These are phyloP conservation scores for Hysterium pulicare DNA, from an alignment of 2,329 filamentous ascomycete species.

Conservation along the genomic window DNA sequence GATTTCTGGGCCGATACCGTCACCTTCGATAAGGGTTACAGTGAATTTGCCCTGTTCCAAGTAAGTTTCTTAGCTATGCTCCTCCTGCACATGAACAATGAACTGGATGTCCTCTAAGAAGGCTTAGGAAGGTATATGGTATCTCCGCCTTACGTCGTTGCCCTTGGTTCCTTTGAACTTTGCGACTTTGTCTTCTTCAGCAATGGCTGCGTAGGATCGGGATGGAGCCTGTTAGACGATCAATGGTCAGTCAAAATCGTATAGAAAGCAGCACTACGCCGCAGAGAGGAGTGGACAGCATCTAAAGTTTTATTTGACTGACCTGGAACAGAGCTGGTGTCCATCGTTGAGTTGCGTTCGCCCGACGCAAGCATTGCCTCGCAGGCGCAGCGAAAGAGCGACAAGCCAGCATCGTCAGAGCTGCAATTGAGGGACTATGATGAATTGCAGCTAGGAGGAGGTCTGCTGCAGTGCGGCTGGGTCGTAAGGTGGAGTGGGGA, in stretches of 20 bases:
- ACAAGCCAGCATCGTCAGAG: conserved; percentile 73
- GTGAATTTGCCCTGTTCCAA: conserved; percentile 86
- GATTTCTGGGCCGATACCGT: conserved; percentile 98
- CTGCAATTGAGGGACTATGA: conserved; percentile 17
- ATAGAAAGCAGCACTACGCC: conserved; percentile 1
- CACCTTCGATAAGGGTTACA: conserved; percentile 96
- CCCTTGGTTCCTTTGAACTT: conserved; percentile 92
- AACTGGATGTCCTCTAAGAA: no score
- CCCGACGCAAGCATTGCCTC: conserved; percentile 74
- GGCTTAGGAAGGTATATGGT: no score
- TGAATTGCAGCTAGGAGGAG: conserved; percentile 32
- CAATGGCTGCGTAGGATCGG: conserved; percentile 55
- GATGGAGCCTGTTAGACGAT: conserved; percentile 21
- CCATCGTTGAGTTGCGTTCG: conserved; percentile 47
- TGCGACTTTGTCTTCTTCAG: conserved; percentile 71
- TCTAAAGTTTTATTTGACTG: conserved; percentile 29
- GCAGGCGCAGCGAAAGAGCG: conserved; percentile 73
- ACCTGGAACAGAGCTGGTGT: conserved; percentile 57
- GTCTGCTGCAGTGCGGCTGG: conserved; percentile 19
- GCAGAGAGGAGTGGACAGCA: conserved; percentile 1
- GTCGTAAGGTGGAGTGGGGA: conserved; percentile 1
- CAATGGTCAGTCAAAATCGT: conserved; percentile 3
- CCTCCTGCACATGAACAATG: no score
- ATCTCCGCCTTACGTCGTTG: conserved; percentile 69
- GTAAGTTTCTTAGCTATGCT: no score